phyloP scores from a whole-genome alignment of 148 eudicot genomes.

The Dysphania ambrosioides region DNA sequence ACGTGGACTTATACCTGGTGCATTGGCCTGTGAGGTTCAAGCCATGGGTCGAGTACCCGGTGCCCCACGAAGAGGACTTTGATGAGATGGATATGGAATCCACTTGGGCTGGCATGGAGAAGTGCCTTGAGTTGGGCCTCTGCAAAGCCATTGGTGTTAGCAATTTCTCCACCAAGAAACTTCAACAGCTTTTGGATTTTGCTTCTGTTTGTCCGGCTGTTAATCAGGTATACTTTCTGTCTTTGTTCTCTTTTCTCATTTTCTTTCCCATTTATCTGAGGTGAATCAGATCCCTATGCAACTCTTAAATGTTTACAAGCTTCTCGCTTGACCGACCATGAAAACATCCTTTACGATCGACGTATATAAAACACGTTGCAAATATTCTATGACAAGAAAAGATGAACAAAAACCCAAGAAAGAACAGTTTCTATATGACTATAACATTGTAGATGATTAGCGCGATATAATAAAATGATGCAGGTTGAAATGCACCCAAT shows the following conservation, averaged over 20 bases:
- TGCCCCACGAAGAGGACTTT: conserved; percentile 58
- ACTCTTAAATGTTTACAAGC: not conserved
- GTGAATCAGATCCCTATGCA: no score
- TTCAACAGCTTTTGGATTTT: conserved; percentile 37
- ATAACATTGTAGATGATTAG: no score
- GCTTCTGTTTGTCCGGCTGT: conserved; percentile 53
- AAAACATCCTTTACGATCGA: not conserved
- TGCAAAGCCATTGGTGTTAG: conserved; percentile 61
- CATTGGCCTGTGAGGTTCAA: conserved; percentile 63
- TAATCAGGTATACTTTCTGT: conserved; percentile 37
- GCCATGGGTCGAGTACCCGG: conserved; percentile 40
- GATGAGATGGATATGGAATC: conserved; percentile 41
- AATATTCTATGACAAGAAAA: not conserved
- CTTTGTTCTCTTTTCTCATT: not conserved
- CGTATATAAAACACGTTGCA: not conserved
- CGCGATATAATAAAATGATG: not conserved
- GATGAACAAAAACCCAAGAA: not conserved
- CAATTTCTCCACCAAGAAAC: conserved; percentile 51
- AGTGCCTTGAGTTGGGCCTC: conserved; percentile 51
- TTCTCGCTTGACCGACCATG: not conserved
- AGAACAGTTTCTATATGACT: not conserved
- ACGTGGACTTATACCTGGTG: conserved; percentile 58
- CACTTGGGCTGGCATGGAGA: conserved; percentile 62
- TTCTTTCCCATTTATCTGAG: no score
- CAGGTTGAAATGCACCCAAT: conserved; percentile 73